Evolutionary conservation across 768 basidiomycete genomes (phyloP).

Genomic region (Auricularia sp.): DNA sequence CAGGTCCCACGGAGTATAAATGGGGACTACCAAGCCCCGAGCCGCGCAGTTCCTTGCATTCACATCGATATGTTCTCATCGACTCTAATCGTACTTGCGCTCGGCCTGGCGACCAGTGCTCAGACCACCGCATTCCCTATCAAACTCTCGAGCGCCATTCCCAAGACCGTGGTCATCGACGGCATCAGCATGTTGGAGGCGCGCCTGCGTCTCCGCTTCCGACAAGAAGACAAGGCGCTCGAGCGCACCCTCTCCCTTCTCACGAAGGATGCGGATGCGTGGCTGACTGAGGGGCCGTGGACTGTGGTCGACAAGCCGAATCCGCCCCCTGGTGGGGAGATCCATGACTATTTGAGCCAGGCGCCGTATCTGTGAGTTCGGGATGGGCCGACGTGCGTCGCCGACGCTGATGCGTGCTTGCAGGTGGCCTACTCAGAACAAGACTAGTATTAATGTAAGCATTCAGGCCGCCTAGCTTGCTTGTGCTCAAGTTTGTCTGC

Average conservation of each 20-base stretch:
- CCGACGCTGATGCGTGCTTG: not conserved
- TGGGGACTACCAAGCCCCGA: no score
- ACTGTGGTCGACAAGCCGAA: constrained; percentile 1
- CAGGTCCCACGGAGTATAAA: no score
- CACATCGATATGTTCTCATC: not conserved
- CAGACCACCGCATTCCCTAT: not conserved
- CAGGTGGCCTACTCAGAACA: not conserved
- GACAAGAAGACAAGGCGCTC: not conserved
- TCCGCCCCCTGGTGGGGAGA: not conserved
- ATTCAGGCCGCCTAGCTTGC: not conserved
- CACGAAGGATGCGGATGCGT: not conserved
- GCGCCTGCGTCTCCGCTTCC: not conserved
- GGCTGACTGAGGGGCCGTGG: not conserved
- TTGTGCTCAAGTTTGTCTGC: not conserved
- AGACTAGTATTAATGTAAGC: not conserved
- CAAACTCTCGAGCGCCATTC: not conserved
- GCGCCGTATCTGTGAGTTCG: not conserved
- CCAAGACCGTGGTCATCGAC: not conserved
- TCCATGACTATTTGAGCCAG: not conserved
- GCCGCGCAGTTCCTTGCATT: no score
- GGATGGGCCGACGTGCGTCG: not conserved
- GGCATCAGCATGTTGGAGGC: not conserved
- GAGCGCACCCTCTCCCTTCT: not conserved
- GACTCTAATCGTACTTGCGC: not conserved
- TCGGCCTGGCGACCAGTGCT: not conserved